Evolutionary conservation across 1,284 basidiomycete genomes (phyloP).

Genomic region (Cystobasidium sp.): DNA sequence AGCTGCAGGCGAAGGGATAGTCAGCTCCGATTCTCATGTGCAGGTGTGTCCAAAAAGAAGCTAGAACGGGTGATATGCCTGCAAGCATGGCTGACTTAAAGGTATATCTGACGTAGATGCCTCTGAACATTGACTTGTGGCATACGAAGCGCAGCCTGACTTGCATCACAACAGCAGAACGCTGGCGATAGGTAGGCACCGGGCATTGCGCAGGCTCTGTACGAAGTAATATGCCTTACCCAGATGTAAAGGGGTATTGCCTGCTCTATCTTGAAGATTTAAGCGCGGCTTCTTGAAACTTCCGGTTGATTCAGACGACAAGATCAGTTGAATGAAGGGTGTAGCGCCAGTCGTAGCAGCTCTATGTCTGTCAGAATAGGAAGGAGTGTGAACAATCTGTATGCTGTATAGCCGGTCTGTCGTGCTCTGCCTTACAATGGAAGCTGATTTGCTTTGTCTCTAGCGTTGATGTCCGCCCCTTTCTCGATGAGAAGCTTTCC

Average conservation of each 20-base stretch:
- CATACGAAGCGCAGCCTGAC: too few species aligned
- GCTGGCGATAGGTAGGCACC: too few species aligned
- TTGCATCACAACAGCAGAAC: too few species aligned
- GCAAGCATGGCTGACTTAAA: too few species aligned
- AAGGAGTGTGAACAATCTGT: neutral
- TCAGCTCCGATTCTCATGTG: neutral
- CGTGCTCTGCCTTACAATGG: slow-evolving; percentile 68
- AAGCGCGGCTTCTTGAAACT: slow-evolving; percentile 75
- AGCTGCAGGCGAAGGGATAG: slow-evolving; percentile 58
- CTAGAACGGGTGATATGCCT: too few species aligned
- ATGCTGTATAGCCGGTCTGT: neutral
- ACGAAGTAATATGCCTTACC: neutral
- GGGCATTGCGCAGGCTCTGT: too few species aligned
- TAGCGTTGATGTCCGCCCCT: slow-evolving; percentile 89
- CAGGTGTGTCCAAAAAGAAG: too few species aligned
- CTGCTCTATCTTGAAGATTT: slow-evolving; percentile 64
- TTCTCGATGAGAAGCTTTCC: slow-evolving; percentile 79
- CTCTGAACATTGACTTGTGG: too few species aligned
- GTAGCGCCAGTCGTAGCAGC: slow-evolving; percentile 91
- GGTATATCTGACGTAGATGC: too few species aligned
- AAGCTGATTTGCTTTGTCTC: slow-evolving; percentile 85
- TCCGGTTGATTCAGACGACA: slow-evolving; percentile 67
- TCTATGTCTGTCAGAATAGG: slow-evolving; percentile 68
- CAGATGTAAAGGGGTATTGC: slow-evolving; percentile 92
- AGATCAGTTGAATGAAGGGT: slow-evolving; percentile 77